Evolutionary conservation across 164 flowering plant genomes (phyloP), one percentile per base, ranked within the genome.

Genomic region (Echeveria elegans): DNA sequence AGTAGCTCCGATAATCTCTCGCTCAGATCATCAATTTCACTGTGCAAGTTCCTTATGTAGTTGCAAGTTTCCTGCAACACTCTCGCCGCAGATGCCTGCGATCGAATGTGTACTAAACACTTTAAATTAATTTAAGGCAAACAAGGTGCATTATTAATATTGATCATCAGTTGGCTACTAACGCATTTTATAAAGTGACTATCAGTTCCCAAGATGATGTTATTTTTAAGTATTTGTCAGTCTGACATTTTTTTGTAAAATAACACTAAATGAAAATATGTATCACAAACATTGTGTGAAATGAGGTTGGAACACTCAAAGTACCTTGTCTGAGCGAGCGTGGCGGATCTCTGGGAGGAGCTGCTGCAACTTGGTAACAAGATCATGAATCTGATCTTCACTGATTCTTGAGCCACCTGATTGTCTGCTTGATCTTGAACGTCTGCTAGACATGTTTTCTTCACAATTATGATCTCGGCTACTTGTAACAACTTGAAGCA

Each of bases 361-460:
- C 50, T 78, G 84, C 38, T 77, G 84, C 70, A 81, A 68, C 73
- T 75, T 78, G 70, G 76, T 65, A 43, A 81, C 79, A 34, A 81
- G 84, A 64, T 81, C 84, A 56, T 69, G 70, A 73, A 81, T 81
- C 72, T 81, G 84, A 63, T 81, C 84, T 59, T 81, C 84, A 14
- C 72, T 69, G 66, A 81, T 78, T 66, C 80, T 78, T 9, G 82
- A 71, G 63, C 52, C 59, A 24, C 82, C 74, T 37, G 80, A 71
- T 21, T 63, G 47, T n/a, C 61, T 37, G 59, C 80, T 76, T 61
- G 82, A 72, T 41, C 80, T 50, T 0, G 83, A 78, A 30, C 83
- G 78, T 71, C 84, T 65, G 73, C 80, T 72, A 24, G 84, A 81
- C 84, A 81, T 81, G 56, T 78, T 72, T 19, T 15, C 31, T 31